Conservation (phyloP, 202 grass and related monocot genomes). For the Digitaria exilis region DNA sequence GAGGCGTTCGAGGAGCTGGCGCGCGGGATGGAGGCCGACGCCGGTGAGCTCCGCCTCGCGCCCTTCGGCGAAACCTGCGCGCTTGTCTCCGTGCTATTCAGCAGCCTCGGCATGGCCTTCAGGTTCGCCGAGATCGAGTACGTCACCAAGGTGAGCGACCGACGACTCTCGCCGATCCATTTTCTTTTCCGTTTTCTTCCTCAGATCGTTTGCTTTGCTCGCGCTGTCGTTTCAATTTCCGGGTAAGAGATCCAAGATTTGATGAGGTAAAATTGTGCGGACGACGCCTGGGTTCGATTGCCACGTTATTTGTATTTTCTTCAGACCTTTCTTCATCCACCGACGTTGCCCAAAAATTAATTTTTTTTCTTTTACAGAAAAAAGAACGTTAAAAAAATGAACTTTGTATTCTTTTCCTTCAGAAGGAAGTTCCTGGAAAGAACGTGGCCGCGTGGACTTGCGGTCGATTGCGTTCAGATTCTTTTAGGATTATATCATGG, state of each 20-base stretch:
- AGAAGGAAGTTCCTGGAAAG: conserved; percentile 21
- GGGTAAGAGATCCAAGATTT: background rate
- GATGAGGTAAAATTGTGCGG: background rate
- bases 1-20: conserved; percentile 85
- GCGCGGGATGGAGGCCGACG: conserved; percentile 47
- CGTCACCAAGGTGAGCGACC: conserved; percentile 68
- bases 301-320: background rate
- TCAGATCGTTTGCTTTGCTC: background rate
- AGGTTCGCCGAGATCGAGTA: conserved; percentile 96
- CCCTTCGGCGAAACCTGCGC: conserved; percentile 77
- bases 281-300: background rate
- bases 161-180: background rate
- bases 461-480: background rate
- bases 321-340: conserved; percentile 29
- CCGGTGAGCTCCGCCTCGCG: conserved; percentile 64
- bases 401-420: conserved; percentile 1
- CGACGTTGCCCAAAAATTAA: background rate
- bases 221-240: background rate
- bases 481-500: background rate
- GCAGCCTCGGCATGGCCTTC: conserved; percentile 89
- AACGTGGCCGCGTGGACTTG: background rate
- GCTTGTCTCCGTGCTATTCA: conserved; percentile 88
- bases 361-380: background rate
- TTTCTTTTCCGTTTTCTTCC: background rate
- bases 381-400: no score